Conservation (phyloP, 805 yeast genomes). For the Sugiyamaella boreocaroliniensis region DNA sequence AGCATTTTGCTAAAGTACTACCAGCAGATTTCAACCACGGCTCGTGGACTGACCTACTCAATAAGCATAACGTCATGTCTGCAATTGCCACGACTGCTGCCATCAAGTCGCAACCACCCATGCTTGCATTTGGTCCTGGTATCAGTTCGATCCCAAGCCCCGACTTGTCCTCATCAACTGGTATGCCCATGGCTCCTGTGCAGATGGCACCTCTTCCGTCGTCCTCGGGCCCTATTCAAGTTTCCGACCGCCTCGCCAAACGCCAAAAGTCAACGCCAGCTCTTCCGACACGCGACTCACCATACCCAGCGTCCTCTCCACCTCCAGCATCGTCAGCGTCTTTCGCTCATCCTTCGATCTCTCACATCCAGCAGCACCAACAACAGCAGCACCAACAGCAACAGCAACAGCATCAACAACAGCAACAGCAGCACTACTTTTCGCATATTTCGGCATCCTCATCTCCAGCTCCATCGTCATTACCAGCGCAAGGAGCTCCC, state of each 20-base stretch:
- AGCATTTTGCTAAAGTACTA: slow-evolving; percentile 5
- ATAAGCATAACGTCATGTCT: slow-evolving; percentile 1
- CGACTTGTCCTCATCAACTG: neutral
- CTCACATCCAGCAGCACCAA: slow-evolving; percentile 2
- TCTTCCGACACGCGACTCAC: neutral
- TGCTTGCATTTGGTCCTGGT: too few relatives aligned
- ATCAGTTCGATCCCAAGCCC: neutral
- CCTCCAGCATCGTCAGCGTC: slow-evolving; percentile 4
- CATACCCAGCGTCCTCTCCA: slow-evolving; percentile 12
- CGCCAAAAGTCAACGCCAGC: slow-evolving; percentile 3
- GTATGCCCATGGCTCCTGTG: neutral
- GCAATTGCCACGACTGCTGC: neutral
- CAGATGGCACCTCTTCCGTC: neutral
- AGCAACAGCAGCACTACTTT: neutral
- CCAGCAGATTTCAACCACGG: slow-evolving; percentile 16
- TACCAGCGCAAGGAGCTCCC: neutral
- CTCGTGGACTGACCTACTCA: slow-evolving; percentile 13
- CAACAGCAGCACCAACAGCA: neutral
- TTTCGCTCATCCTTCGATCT: neutral
- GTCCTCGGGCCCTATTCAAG: neutral
- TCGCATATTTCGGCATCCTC: neutral
- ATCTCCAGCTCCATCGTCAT: neutral
- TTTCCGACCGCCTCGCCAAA: neutral
- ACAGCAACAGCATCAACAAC: neutral
- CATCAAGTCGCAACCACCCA: neutral